Evolutionary conservation across 441 rosid species (phyloP).

Genomic region (Adansonia gregorii): DNA sequence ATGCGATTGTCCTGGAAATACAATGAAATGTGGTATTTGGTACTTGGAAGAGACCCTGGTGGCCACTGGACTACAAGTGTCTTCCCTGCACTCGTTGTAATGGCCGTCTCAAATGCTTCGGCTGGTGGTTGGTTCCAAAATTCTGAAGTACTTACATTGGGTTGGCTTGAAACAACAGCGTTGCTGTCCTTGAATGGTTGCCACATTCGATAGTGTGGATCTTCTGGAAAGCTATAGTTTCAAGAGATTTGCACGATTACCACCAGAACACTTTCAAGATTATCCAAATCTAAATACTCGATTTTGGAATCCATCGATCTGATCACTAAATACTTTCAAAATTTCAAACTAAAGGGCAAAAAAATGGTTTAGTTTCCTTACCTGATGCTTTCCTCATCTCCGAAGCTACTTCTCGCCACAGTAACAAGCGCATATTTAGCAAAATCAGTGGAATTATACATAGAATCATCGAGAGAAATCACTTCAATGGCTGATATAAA

Average conservation of each 20-base stretch:
- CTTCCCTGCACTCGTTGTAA: constrained; percentile 64
- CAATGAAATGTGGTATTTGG: constrained; percentile 71
- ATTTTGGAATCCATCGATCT: neutral
- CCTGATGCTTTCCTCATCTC: constrained; percentile 56
- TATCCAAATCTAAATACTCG: neutral
- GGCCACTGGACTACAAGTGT: constrained; percentile 67
- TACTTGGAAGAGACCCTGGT: constrained; percentile 53
- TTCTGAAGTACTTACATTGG: constrained; percentile 47
- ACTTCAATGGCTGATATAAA: constrained; percentile 79
- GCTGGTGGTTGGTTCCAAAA: constrained; percentile 84
- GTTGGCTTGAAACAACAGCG: constrained; percentile 41
- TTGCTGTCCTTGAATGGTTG: constrained; percentile 61
- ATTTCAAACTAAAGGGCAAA: neutral
- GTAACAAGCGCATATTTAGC: constrained; percentile 55
- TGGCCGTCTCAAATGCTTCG: constrained; percentile 52
- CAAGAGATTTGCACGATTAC: constrained; percentile 31
- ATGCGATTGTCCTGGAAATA: constrained; percentile 77
- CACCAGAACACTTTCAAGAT: constrained; percentile 24
- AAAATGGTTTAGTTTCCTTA: constrained; percentile 30
- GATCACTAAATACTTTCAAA: neutral
- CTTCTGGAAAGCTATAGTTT: constrained; percentile 78
- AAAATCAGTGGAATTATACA: constrained; percentile 70
- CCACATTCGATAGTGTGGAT: constrained; percentile 73
- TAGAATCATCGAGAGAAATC: constrained; percentile 56
- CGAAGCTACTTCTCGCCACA: constrained; percentile 65